phyloP scores from a whole-genome alignment of 768 basidiomycete species.

The Russula brevipes region DNA sequence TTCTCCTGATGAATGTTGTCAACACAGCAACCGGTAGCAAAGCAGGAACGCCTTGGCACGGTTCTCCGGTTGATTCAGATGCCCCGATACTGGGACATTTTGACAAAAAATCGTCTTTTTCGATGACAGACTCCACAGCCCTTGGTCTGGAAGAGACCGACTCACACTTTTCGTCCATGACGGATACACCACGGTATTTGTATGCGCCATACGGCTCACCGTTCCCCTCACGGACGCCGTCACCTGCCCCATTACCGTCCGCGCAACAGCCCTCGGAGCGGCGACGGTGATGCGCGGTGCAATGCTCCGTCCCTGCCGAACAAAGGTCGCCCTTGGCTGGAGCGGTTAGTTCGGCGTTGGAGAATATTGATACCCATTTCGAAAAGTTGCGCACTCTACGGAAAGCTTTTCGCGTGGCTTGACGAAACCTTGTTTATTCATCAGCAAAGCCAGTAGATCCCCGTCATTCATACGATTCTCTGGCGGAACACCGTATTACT shows the following conservation, averaged over 20 bases:
- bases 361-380: constrained; percentile 23
- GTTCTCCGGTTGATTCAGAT: constrained; percentile 43
- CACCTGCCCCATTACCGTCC: constrained; percentile 33
- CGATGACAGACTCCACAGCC: constrained; percentile 45
- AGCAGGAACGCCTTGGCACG: constrained; percentile 37
- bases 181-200: constrained; percentile 43
- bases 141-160: constrained; percentile 27
- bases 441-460: constrained; percentile 5
- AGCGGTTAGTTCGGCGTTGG: not conserved
- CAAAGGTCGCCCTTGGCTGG: not conserved
- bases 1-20: constrained; percentile 33
- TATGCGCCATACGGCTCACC: constrained; percentile 48
- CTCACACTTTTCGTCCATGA: constrained; percentile 38
- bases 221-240: constrained; percentile 45
- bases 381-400: constrained; percentile 8
- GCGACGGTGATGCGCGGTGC: not conserved
- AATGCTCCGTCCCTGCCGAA: not conserved
- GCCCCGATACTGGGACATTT: constrained; percentile 61
- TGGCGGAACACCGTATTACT: constrained; percentile 1
- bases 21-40: constrained; percentile 31
- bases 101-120: constrained; percentile 44
- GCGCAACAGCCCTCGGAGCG: constrained; percentile 21
- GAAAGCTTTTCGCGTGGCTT: constrained; percentile 1
- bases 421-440: constrained; percentile 11
- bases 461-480: not conserved